A percentile compares a stretch with the other conserved stretches of the same genome.
Evolutionary conservation across 305 asterid genomes (phyloP).

Genomic region (Plantago rigida): DNA sequence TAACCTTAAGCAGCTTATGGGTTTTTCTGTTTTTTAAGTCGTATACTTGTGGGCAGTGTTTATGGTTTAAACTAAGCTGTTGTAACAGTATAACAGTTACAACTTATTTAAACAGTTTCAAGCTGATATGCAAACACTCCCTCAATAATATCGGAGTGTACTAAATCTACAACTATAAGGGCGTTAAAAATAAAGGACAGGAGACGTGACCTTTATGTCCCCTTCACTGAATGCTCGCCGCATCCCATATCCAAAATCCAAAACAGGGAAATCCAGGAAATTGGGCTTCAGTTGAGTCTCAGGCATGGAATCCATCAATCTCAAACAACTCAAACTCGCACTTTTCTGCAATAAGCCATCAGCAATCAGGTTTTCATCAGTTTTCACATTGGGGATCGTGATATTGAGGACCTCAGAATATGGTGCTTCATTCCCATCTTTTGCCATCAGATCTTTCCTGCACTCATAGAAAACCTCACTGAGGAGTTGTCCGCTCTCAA

Average conservation of each 20-base stretch:
- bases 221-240: conserved; percentile 95
- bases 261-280: conserved; percentile 60
- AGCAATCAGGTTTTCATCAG: conserved; percentile 32
- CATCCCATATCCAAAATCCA: conserved; percentile 77
- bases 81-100: too few relatives aligned
- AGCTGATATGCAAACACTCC: not conserved
- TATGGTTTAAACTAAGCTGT: not conserved
- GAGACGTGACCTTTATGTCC: conserved; percentile 66
- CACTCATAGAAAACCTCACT: conserved; percentile 84
- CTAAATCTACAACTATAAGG: too few relatives aligned
- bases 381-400: conserved; percentile 38
- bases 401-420: conserved; percentile 44
- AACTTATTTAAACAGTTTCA: not conserved
- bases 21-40: not conserved
- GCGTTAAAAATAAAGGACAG: not conserved
- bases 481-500: conserved; percentile 62
- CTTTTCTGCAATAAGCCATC: conserved; percentile 57
- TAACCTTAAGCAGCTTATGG: not conserved
- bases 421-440: conserved; percentile 61
- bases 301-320: conserved; percentile 45
- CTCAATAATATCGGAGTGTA: too few relatives aligned
- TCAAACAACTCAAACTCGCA: conserved; percentile 50
- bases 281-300: conserved; percentile 51
- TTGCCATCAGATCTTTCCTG: conserved; percentile 76
- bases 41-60: not conserved